Base-by-base conservation (phyloP, 202 grass and related monocot species). In the Dendrocalamus latiflorus region DNA sequence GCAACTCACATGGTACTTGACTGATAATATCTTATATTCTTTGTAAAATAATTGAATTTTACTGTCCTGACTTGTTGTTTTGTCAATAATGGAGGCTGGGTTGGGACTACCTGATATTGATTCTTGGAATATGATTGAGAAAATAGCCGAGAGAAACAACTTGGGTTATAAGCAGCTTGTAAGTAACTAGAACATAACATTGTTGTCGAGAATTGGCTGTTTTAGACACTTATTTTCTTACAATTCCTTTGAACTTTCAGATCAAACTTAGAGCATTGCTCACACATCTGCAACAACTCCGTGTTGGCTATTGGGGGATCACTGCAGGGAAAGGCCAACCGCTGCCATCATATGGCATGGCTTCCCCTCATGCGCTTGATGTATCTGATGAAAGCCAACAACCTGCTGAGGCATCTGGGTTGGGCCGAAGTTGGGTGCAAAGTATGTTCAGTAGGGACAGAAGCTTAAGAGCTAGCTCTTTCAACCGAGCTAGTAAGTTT, bases 51-150 rank as follows among this genome's bases (percentile, higher is more conserved):
- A 68, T 5, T 56, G 11, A 81, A 77, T 63, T 70, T 44, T 10
- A 62, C 68, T 68, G 69, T 71, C 16, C 83, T 87, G 72, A 88
- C 80, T 86, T 56, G 38, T 88, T 94, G 38, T 88, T 94, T 83
- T 59, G 47, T 75, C 56, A 65, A 90, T 86, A 68, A 76, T 91
- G 83, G 66, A 99, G 96, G 91, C 89, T 90, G 96, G 91, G 84
- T 82, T 99, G 78, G 96, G 96, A 58, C 85, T 95, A 85, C 81
- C 89, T 89, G 96, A 99, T 88, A 82, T 87, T n/a, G 96, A 99
- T 85, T 89, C 96, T 85, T 99, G 96, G 96, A 91, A 93, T 74
- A 95, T 95, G 89, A 95, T 99, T 75, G 96, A 99, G 89, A 99
- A 95, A 94, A 94, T 99, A 88, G 87, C 93, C 10, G 96, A 99